Percentiles rank a stretch among this genome's conserved stretches.
phyloP scores from a whole-genome alignment of 129 eudicot genomes.

The Lactuca saligna region DNA sequence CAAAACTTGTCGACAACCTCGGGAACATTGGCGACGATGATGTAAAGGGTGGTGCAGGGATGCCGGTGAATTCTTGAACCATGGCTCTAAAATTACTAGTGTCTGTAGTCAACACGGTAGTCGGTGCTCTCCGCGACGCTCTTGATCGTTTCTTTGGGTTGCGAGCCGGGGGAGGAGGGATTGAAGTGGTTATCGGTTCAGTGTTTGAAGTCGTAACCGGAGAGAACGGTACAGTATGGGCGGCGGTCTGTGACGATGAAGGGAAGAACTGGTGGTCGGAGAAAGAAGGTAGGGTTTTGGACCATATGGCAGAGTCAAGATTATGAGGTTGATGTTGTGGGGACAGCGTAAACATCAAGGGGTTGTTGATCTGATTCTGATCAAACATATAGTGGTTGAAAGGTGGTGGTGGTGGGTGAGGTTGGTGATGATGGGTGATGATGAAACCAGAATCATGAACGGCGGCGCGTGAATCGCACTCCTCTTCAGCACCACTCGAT shows the following conservation, averaged over 20 bases:
- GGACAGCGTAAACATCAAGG: conserved; percentile 28
- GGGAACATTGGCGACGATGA: conserved; percentile 33
- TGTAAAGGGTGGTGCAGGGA: conserved; percentile 69
- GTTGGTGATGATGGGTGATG: conserved; percentile 20
- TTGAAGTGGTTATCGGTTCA: conserved; percentile 10
- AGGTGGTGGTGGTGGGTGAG: conserved; percentile 28
- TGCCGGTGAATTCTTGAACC: conserved; percentile 94
- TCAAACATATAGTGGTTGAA: conserved; percentile 26
- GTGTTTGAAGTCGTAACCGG: conserved; percentile 2
- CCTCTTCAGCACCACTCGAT: conserved; percentile 70
- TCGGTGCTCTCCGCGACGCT: conserved; percentile 84
- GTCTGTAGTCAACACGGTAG: conserved; percentile 83
- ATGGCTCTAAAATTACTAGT: conserved; percentile 84
- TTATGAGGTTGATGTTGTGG: conserved; percentile 39
- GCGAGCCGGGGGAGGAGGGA: conserved; percentile 24
- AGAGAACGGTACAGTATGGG: conserved; percentile 22
- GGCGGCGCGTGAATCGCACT: conserved; percentile 60
- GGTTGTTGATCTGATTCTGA: conserved; percentile 43
- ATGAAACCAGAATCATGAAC: conserved; percentile 22
- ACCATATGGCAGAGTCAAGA: conserved; percentile 40
- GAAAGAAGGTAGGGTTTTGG: conserved; percentile 39
- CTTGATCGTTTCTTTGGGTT: conserved; percentile 84
- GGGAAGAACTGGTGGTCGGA: conserved; percentile 14
- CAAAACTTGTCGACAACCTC: conserved; percentile 40
- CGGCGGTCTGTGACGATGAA: not conserved